Conservation (phyloP, 2,329 filamentous ascomycete species). For the Ophiostoma ips region DNA sequence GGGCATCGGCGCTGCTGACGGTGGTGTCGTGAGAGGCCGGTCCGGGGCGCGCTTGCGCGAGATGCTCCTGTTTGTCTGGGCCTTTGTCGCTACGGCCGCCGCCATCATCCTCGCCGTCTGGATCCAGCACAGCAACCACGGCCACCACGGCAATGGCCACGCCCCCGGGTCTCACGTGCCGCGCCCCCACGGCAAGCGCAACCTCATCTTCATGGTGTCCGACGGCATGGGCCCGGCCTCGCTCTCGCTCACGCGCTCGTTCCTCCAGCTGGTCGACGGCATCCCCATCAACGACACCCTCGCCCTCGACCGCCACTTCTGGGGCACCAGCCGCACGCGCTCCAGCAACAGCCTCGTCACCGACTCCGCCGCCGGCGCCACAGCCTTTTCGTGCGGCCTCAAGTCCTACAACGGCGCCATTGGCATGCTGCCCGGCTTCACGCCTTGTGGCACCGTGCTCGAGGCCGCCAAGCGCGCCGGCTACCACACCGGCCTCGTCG, state of each 20-base stretch:
- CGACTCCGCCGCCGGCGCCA: conserved; percentile 92
- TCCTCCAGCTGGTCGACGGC: conserved; percentile 61
- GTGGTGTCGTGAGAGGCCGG: not conserved
- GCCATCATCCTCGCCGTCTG: conserved; percentile 70
- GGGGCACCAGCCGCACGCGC: conserved; percentile 77
- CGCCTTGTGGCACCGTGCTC: conserved; percentile 79
- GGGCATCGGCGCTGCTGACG: not conserved
- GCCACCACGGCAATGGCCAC: conserved; percentile 33
- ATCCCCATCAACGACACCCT: conserved; percentile 65
- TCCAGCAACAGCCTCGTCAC: conserved; percentile 78
- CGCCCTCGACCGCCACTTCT: conserved; percentile 73
- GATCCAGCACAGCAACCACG: conserved; percentile 56
- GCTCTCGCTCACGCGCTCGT: conserved; percentile 73
- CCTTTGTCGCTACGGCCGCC: conserved; percentile 61
- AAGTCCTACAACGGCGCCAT: conserved; percentile 99
- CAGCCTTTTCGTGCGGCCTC: conserved; percentile 79
- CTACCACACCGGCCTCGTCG: conserved; percentile 84
- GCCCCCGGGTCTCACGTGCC: conserved; percentile 1
- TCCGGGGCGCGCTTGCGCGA: conserved; percentile 44
- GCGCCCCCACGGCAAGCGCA: conserved; percentile 55
- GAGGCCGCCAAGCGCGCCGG: conserved; percentile 88
- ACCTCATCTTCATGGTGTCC: conserved; percentile 97
- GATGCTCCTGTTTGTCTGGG: conserved; percentile 67
- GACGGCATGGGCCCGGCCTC: conserved; percentile 97
- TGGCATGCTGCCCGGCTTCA: conserved; percentile 69